Conservation (phyloP, 2,329 filamentous ascomycete species). For the Phyllosticta paracitricarpa region DNA sequence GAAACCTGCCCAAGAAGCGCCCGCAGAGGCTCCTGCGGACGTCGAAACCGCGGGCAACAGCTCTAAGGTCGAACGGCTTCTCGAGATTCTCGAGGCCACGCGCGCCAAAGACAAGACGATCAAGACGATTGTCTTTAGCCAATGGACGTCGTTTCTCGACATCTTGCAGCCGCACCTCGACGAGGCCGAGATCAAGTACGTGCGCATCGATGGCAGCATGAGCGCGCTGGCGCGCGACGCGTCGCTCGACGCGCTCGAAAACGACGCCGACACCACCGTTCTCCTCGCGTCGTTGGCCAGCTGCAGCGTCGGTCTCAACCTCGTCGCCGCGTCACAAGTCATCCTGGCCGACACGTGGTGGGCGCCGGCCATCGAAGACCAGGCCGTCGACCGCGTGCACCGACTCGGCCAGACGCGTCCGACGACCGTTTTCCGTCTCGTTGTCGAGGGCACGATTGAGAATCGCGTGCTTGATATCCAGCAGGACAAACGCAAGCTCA, state of each 20-base stretch:
- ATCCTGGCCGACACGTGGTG: slow-evolving; percentile 82
- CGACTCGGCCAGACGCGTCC: slow-evolving; percentile 58
- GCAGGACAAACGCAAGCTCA: slow-evolving; percentile 65
- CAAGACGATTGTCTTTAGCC: slow-evolving; percentile 65
- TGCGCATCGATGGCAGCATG: slow-evolving; percentile 76
- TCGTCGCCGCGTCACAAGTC: slow-evolving; percentile 78
- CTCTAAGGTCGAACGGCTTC: slow-evolving; percentile 71
- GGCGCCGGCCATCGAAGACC: slow-evolving; percentile 84
- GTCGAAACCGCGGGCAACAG: slow-evolving; percentile 49
- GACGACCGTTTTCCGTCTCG: slow-evolving; percentile 69
- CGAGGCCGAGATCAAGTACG: slow-evolving; percentile 50
- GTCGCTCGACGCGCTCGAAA: slow-evolving; percentile 57
- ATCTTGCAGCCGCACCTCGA: slow-evolving; percentile 60
- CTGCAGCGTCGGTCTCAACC: slow-evolving; percentile 76
- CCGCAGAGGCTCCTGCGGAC: slow-evolving; percentile 38
- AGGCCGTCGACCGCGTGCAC: slow-evolving; percentile 73
- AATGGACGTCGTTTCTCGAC: slow-evolving; percentile 67
- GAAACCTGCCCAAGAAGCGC: slow-evolving; percentile 47
- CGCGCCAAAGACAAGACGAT: slow-evolving; percentile 48
- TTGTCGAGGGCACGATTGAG: slow-evolving; percentile 74
- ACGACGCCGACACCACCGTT: slow-evolving; percentile 57
- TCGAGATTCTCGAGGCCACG: slow-evolving; percentile 64
- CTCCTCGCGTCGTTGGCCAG: slow-evolving; percentile 75
- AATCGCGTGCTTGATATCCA: slow-evolving; percentile 73
- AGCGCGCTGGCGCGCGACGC: slow-evolving; percentile 57